Evolutionary conservation across 2,329 filamentous ascomycete species (phyloP).

Genomic region (Tolypocladium capitatum): DNA sequence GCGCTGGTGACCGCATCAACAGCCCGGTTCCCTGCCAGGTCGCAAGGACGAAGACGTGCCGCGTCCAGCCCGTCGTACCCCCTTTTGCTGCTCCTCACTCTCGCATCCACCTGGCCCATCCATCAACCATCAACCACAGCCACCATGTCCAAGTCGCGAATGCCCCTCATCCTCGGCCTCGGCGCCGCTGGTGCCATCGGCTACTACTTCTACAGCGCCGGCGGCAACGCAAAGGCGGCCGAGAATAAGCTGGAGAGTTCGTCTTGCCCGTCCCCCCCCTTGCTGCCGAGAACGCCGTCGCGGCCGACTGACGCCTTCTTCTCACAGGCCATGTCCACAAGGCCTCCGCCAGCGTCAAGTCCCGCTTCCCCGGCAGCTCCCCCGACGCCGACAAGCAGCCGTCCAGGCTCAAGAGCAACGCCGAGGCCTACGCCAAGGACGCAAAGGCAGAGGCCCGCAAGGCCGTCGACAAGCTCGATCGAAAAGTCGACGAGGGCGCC

Average conservation of each 20-base stretch:
- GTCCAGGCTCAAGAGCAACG: slow-evolving; percentile 45
- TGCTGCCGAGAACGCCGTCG: background rate
- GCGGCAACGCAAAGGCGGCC: slow-evolving; percentile 69
- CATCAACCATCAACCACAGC: background rate
- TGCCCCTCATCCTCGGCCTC: slow-evolving; percentile 41
- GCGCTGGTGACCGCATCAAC: background rate
- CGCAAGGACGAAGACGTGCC: background rate
- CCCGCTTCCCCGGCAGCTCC: slow-evolving; percentile 47
- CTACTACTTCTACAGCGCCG: slow-evolving; percentile 86
- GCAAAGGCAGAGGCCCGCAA: slow-evolving; percentile 50
- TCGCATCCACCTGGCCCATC: background rate
- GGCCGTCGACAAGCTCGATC: slow-evolving; percentile 73
- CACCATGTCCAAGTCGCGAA: slow-evolving; percentile 33
- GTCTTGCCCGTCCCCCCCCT: background rate
- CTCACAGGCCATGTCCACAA: slow-evolving; percentile 62
- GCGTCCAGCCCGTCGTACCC: slow-evolving; percentile 1
- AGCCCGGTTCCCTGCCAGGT: background rate
- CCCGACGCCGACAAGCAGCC: slow-evolving; percentile 52
- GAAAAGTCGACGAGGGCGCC: slow-evolving; percentile 65
- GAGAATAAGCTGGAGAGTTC: slow-evolving; percentile 75
- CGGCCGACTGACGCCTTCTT: background rate
- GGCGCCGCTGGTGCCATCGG: slow-evolving; percentile 55
- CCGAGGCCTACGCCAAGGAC: slow-evolving; percentile 47
- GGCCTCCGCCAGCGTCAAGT: slow-evolving; percentile 52
- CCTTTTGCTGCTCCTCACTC: background rate